phyloP scores from a whole-genome alignment of 2,329 filamentous ascomycete genomes.

The Pseudogymnoascus verrucosus region DNA sequence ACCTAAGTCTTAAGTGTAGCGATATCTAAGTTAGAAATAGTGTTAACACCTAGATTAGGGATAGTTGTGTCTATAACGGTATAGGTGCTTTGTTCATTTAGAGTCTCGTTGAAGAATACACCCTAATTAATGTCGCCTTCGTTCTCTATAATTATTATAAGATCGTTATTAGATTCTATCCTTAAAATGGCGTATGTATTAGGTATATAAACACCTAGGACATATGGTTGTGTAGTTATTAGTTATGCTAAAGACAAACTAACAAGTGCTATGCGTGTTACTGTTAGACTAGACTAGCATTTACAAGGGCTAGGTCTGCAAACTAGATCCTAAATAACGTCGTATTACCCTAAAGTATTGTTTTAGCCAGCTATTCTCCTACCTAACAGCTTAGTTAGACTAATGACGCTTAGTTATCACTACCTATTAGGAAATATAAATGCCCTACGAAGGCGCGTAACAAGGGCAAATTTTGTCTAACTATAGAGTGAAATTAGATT shows the following conservation, averaged over 20 bases:
- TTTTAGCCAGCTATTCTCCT: background rate
- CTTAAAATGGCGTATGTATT: background rate
- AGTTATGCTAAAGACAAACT: background rate
- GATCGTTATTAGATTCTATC: background rate
- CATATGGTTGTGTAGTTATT: background rate
- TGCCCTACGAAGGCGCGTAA: background rate
- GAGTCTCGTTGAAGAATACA: background rate
- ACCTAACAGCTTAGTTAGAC: background rate
- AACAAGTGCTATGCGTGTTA: background rate
- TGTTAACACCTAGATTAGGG: background rate
- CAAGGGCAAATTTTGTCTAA: background rate
- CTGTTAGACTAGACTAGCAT: background rate
- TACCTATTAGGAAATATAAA: background rate
- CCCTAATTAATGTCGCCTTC: background rate
- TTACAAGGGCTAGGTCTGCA: background rate
- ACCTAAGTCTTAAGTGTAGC: background rate
- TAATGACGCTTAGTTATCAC: background rate
- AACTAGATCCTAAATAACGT: background rate
- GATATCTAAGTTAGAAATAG: background rate
- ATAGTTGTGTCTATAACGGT: background rate
- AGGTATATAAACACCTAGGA: background rate
- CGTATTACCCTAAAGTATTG: background rate
- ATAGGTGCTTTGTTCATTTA: background rate
- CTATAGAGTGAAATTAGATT: background rate
- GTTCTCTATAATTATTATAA: background rate